Percentiles rank a stretch among this genome's conserved stretches.
These are phyloP conservation scores for Chlorella sp. DNA, from an alignment of 139 green algal species.

Conservation along the genomic window DNA sequence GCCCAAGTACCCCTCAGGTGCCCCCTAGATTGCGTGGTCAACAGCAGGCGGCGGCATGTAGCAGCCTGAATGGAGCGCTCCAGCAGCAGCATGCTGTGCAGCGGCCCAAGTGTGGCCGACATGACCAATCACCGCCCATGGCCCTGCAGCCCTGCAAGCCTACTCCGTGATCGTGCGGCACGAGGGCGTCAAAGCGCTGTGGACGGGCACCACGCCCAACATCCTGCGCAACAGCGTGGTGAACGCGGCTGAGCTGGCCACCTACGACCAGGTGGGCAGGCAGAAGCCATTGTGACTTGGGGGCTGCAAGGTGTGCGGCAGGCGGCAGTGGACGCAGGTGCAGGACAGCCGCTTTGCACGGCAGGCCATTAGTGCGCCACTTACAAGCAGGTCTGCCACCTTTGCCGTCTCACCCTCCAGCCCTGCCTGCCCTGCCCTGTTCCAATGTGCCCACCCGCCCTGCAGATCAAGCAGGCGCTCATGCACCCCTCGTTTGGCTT, in stretches of 20 bases:
- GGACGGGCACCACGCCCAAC: slow-evolving; percentile 95
- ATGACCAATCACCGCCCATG: not conserved
- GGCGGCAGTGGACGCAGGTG: too few species aligned
- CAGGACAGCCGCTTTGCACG: too few species aligned
- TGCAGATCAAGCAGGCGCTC: slow-evolving; percentile 75
- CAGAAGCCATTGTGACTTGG: too few species aligned
- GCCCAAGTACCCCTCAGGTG: slow-evolving; percentile 78
- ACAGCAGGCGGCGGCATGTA: not conserved
- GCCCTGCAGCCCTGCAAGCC: slow-evolving; percentile 74
- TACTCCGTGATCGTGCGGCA: slow-evolving; percentile 90
- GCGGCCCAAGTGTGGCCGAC: not conserved
- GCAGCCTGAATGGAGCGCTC: not conserved
- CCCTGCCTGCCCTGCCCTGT: not conserved
- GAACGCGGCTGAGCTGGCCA: slow-evolving; percentile 96
- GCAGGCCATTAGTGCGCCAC: too few species aligned
- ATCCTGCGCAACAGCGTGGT: slow-evolving; percentile 96
- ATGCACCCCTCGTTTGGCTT: slow-evolving; percentile 27
- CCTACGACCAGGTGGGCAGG: slow-evolving; percentile 88
- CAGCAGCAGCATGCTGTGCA: too few species aligned
- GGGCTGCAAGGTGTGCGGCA: too few species aligned
- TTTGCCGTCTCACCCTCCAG: not conserved
- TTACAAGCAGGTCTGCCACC: not conserved
- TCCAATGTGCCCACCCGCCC: not conserved
- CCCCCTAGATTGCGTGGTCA: not conserved
- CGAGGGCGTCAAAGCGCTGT: slow-evolving; percentile 90